Conservation (phyloP, 352 stramenopile species). For the Phytopythium oedochilum region DNA sequence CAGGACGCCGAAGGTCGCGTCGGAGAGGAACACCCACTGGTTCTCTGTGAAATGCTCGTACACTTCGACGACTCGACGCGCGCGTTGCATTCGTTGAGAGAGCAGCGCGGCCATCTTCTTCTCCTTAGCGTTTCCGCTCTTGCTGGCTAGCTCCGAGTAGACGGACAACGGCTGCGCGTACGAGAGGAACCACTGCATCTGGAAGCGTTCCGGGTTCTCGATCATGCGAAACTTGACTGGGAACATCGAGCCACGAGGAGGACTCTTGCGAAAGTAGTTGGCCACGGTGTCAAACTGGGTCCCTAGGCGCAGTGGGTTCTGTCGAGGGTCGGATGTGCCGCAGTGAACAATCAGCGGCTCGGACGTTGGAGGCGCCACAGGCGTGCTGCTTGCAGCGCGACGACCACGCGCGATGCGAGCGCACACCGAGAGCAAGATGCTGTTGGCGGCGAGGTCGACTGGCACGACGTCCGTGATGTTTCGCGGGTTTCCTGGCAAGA, state of each 20-base stretch:
- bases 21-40: conserved; percentile 74
- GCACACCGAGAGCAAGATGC: conserved; percentile 53
- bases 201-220: conserved; percentile 70
- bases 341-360: conserved; percentile 65
- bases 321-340: conserved; percentile 66
- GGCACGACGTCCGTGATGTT: conserved; percentile 83
- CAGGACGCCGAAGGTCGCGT: conserved; percentile 38
- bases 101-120: conserved; percentile 63
- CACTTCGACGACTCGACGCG: conserved; percentile 65
- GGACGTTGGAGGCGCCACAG: conserved; percentile 2
- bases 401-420: conserved; percentile 17
- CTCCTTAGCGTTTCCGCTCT: conserved; percentile 46
- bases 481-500: conserved; percentile 69
- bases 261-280: conserved; percentile 73
- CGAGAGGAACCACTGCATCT: conserved; percentile 77
- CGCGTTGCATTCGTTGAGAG: conserved; percentile 70
- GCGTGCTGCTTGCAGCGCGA: neutral
- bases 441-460: conserved; percentile 78
- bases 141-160: conserved; percentile 75
- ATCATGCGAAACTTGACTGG: conserved; percentile 76
- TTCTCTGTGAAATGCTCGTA: conserved; percentile 88
- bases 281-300: conserved; percentile 50
- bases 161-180: conserved; percentile 79
- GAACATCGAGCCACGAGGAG: conserved; percentile 41
- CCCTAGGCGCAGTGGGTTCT: conserved; percentile 79